Conservation (phyloP, 306 rosid genomes). For the Quercus suber region DNA sequence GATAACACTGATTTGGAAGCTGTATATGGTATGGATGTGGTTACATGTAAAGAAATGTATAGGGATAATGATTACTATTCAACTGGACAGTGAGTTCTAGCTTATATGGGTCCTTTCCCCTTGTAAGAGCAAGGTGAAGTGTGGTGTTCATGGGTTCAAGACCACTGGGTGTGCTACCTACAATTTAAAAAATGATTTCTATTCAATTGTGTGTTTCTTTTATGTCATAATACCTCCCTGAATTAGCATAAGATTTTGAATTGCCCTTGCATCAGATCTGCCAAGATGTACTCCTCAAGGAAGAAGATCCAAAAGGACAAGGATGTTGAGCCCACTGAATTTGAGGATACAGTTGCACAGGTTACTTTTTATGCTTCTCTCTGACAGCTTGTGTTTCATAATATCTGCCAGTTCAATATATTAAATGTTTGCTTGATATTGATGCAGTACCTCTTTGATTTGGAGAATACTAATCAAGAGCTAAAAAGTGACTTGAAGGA, state of each 20-base stretch:
- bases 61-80: background rate
- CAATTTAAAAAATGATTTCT: too few species aligned
- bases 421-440: background rate
- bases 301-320: conserved; percentile 75
- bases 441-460: conserved; percentile 61
- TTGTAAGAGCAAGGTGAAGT: too few species aligned
- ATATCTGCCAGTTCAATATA: background rate
- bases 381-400: background rate
- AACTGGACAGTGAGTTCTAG: too few species aligned
- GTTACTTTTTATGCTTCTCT: conserved; percentile 11
- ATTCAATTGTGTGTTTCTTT: background rate
- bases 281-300: conserved; percentile 60
- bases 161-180: too few species aligned
- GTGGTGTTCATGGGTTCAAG: too few species aligned
- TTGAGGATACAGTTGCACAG: conserved; percentile 75
- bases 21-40: background rate
- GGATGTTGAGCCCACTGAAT: conserved; percentile 62
- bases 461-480: conserved; percentile 75
- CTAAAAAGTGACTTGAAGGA: conserved; percentile 76
- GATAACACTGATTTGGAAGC: background rate
- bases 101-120: too few species aligned
- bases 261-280: conserved; percentile 27
- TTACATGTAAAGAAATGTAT: background rate
- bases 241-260: background rate
- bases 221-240: background rate